Percentiles rank a stretch among this genome's conserved stretches.
phyloP scores from a whole-genome alignment of 495 filamentous ascomycete species.

The Neurospora sp. region DNA sequence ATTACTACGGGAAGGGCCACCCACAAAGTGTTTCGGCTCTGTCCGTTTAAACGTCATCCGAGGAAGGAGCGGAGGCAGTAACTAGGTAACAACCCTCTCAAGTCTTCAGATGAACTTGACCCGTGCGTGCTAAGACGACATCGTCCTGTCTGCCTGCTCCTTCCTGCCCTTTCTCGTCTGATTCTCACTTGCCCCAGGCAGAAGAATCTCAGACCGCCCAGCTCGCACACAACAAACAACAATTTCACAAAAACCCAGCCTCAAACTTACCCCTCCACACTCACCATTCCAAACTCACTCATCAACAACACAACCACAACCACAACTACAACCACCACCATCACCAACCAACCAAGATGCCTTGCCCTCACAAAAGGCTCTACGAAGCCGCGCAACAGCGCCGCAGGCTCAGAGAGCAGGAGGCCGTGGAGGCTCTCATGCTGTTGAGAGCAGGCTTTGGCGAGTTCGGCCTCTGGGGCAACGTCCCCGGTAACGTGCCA shows the following conservation, averaged over 20 bases:
- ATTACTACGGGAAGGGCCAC: neutral
- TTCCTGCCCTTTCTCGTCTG: neutral
- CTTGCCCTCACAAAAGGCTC: neutral
- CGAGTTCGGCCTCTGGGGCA: neutral
- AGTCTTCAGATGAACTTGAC: neutral
- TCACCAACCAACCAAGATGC: neutral
- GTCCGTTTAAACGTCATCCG: neutral
- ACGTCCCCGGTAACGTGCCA: neutral
- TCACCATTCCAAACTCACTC: neutral
- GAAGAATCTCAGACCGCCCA: neutral
- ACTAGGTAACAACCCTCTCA: neutral
- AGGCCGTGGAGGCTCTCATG: neutral
- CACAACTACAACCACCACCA: neutral
- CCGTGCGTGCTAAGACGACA: neutral
- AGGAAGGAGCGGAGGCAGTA: neutral
- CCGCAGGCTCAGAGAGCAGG: neutral
- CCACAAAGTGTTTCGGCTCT: neutral
- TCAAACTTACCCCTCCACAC: neutral
- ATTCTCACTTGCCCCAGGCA: neutral
- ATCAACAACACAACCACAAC: neutral
- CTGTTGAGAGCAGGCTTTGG: neutral
- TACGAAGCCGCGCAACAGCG: neutral
- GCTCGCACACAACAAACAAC: neutral
- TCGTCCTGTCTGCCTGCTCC: neutral
- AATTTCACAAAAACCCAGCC: neutral